Evolutionary conservation across 768 basidiomycete genomes (phyloP).

Genomic region (Hortiboletus flavorubellus): DNA sequence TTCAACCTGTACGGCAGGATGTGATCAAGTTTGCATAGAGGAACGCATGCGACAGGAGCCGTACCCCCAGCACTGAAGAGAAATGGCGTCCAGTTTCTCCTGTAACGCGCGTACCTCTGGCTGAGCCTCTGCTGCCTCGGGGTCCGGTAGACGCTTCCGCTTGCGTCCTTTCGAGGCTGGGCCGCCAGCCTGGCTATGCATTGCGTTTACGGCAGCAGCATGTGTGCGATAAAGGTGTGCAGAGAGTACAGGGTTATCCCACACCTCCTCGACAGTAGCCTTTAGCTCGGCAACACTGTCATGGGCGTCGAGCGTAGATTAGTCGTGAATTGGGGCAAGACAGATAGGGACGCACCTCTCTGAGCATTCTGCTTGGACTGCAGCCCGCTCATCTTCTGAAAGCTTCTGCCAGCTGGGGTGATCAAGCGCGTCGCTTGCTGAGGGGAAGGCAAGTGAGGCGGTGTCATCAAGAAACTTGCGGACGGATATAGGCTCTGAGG

Average conservation of each 20-base stretch:
- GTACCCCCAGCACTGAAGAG: conserved; percentile 62
- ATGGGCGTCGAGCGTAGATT: neutral
- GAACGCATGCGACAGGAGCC: conserved; percentile 20
- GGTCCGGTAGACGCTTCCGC: conserved; percentile 33
- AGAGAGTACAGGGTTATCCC: conserved; percentile 55
- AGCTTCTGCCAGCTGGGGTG: conserved; percentile 25
- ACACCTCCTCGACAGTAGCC: conserved; percentile 40
- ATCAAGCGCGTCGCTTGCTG: conserved; percentile 4
- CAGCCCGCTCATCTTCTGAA: conserved; percentile 25
- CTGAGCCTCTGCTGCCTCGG: conserved; percentile 29
- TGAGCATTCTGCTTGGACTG: conserved; percentile 40
- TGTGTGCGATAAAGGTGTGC: conserved; percentile 55
- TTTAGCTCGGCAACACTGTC: conserved; percentile 55
- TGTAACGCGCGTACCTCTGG: conserved; percentile 49
- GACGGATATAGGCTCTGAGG: conserved; percentile 54
- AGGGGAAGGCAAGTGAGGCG: conserved; percentile 8
- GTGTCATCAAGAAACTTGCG: conserved; percentile 41
- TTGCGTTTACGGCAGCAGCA: conserved; percentile 40
- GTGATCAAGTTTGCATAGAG: neutral
- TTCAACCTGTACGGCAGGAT: conserved; percentile 39
- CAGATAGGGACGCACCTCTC: conserved; percentile 31
- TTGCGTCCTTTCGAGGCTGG: conserved; percentile 27
- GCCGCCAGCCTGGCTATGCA: conserved; percentile 35
- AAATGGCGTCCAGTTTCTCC: conserved; percentile 46
- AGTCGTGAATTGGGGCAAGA: neutral